phyloP scores from a whole-genome alignment of 192 early-diverging fungal genomes.

The Umbelopsis isabellina region DNA sequence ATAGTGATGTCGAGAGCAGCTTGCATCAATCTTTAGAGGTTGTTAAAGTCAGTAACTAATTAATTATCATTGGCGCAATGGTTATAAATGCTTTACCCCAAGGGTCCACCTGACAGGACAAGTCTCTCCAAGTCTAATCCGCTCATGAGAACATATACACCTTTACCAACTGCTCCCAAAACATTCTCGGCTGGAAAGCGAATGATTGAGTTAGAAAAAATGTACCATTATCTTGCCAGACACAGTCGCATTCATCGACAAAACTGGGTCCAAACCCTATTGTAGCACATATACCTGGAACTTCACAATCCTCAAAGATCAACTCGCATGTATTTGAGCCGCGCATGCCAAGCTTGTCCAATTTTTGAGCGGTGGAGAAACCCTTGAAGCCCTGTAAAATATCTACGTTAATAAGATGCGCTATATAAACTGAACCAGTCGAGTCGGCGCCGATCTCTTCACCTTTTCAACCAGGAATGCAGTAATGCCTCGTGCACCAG shows the following conservation, averaged over 20 bases:
- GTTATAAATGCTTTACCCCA: conserved; percentile 56
- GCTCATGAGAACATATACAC: conserved; percentile 95
- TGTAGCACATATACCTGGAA: conserved; percentile 59
- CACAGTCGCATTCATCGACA: no score
- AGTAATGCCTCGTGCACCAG: conserved; percentile 89
- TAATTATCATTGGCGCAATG: no score
- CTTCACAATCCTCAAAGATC: conserved; percentile 91
- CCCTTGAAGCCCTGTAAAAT: conserved; percentile 70
- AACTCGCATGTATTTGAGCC: conserved; percentile 95
- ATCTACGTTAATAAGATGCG: neutral
- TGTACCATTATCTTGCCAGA: neutral
- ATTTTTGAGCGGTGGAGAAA: conserved; percentile 83
- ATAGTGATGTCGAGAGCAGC: conserved; percentile 77
- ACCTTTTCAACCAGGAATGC: conserved; percentile 93
- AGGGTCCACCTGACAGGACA: conserved; percentile 87
- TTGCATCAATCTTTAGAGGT: conserved; percentile 78
- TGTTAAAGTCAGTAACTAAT: neutral
- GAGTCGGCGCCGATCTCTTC: neutral
- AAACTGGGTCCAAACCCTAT: neutral
- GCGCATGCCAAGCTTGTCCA: conserved; percentile 96
- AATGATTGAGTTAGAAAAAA: neutral
- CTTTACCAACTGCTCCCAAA: conserved; percentile 78
- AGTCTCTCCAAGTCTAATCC: conserved; percentile 91
- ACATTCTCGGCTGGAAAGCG: conserved; percentile 70
- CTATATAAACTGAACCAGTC: neutral